Evolutionary conservation across 2,329 filamentous ascomycete genomes (phyloP).

Genomic region (Trichoderma gracile): DNA sequence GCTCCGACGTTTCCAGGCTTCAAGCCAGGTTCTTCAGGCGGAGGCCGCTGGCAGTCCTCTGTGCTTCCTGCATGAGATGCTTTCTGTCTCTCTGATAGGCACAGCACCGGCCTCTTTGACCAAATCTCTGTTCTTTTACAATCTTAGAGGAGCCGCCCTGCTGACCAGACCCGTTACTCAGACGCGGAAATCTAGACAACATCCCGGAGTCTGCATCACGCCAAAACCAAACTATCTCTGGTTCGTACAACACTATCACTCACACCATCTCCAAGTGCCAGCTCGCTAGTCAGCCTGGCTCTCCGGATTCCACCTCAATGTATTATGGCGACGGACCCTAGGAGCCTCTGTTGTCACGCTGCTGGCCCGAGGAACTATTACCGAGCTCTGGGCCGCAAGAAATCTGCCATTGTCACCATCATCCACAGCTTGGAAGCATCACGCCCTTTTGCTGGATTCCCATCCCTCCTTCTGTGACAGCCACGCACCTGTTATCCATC

Average conservation of each 20-base stretch:
- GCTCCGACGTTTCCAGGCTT: slow-evolving; percentile 8
- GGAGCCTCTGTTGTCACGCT: not conserved
- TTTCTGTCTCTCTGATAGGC: not conserved
- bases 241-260: slow-evolving; percentile 4
- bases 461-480: not conserved
- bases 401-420: slow-evolving; percentile 15
- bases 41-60: not conserved
- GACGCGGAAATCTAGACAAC: not conserved
- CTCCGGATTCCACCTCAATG: not conserved
- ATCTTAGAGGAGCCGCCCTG: too few species aligned
- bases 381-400: not conserved
- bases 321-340: not conserved
- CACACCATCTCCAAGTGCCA: not conserved
- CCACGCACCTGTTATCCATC: not conserved
- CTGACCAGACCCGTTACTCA: too few species aligned
- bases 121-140: not conserved
- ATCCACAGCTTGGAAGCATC: not conserved
- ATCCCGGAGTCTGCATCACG: not conserved
- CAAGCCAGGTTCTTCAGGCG: not conserved
- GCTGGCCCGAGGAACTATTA: not conserved
- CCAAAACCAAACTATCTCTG: slow-evolving; percentile 11
- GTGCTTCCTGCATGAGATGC: too few species aligned
- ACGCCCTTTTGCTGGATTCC: not conserved
- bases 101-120: not conserved
- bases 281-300: slow-evolving; percentile 6